A percentile compares a stretch with the other conserved stretches of the same genome.
Conservation (phyloP, 2,329 filamentous ascomycete genomes). For the Lachnellula suecica region DNA sequence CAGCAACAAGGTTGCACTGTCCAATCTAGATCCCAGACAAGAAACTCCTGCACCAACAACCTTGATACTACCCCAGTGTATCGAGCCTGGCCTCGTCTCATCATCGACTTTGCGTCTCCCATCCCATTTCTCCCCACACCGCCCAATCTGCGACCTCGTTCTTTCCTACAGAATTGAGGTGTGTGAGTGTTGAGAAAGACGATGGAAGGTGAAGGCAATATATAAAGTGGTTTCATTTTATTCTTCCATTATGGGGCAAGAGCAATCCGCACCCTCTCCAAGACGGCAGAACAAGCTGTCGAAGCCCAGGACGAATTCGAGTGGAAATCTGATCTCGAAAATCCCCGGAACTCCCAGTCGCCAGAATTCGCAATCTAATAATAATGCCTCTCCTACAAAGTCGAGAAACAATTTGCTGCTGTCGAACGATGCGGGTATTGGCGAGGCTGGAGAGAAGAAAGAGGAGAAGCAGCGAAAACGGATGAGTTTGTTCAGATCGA, state of each 20-base stretch:
- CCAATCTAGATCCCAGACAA: constrained; percentile 10
- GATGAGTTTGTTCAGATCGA: constrained; percentile 28
- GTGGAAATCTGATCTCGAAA: constrained; percentile 17
- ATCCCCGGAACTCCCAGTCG: constrained; percentile 16
- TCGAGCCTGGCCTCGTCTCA: constrained; percentile 21
- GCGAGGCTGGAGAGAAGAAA: constrained; percentile 4
- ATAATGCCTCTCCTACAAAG: constrained; percentile 11
- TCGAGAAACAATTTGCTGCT: constrained; percentile 10
- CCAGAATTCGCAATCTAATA: constrained; percentile 22
- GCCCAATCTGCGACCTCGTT: constrained; percentile 7
- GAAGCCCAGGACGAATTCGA: constrained; percentile 31
- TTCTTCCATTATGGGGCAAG: constrained; percentile 28
- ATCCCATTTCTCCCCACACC: constrained; percentile 4
- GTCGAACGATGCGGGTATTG: not conserved
- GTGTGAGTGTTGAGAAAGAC: constrained; percentile 7
- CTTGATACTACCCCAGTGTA: constrained; percentile 18
- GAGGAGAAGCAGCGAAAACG: constrained; percentile 11
- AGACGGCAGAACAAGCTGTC: constrained; percentile 29
- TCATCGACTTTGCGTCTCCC: constrained; percentile 15
- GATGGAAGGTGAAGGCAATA: constrained; percentile 15
- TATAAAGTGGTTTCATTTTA: not conserved
- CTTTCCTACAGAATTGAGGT: constrained; percentile 3
- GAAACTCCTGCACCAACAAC: constrained; percentile 1
- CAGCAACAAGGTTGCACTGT: constrained; percentile 6
- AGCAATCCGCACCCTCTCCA: constrained; percentile 23